These are phyloP conservation scores for Rhododendron molle DNA, from an alignment of 148 eudicot genomes.

Conservation along the genomic window DNA sequence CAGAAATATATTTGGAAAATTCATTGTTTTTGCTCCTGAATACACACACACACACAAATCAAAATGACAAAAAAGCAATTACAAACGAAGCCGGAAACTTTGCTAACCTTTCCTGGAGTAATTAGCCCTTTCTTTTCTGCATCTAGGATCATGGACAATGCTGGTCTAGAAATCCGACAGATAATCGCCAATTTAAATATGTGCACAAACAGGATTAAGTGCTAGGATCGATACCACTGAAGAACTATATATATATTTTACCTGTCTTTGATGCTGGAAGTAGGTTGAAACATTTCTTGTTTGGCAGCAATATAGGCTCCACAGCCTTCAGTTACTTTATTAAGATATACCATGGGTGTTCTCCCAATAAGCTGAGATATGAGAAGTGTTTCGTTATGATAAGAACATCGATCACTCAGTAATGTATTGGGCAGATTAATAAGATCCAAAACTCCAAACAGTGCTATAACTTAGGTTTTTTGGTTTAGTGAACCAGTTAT, in stretches of 20 bases:
- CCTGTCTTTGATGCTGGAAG: constrained; percentile 97
- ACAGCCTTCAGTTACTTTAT: constrained; percentile 75
- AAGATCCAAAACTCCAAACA: neutral
- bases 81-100: neutral
- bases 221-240: neutral
- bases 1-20: neutral
- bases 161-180: constrained; percentile 52
- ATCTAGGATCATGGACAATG: constrained; percentile 79
- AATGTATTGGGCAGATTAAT: neutral
- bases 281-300: constrained; percentile 98
- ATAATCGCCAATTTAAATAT: neutral
- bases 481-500: neutral
- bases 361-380: constrained; percentile 73
- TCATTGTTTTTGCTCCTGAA: neutral
- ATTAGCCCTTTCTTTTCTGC: constrained; percentile 88
- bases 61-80: neutral
- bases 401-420: neutral
- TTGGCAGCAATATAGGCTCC: constrained; percentile 88
- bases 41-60: neutral
- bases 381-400: neutral
- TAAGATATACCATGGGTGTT: constrained; percentile 91
- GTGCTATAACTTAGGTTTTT: neutral
- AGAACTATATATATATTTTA: constrained; percentile 7
- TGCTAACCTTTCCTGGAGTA: constrained; percentile 74
- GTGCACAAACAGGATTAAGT: neutral